These are phyloP conservation scores for Chenopodium suecicum DNA, from an alignment of 148 eudicot genomes.

Conservation along the genomic window DNA sequence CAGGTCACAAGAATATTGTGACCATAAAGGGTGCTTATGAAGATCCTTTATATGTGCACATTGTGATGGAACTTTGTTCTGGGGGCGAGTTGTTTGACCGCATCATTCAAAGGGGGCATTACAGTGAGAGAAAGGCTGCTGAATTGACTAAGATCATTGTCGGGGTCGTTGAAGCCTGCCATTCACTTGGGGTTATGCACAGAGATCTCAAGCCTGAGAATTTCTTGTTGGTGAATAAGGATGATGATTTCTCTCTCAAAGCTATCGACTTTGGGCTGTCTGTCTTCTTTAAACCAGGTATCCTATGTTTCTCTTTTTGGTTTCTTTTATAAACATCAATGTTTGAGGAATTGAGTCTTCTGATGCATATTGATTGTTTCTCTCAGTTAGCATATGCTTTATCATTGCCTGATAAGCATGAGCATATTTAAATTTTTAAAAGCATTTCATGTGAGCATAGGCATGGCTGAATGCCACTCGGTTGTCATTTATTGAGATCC, in stretches of 20 bases:
- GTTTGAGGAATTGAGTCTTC: background rate
- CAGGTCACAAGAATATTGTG: conserved; percentile 87
- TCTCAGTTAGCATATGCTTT: conserved; percentile 2
- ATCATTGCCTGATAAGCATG: too few relatives aligned
- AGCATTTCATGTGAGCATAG: background rate
- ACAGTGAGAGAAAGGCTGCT: conserved; percentile 90
- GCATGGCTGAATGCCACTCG: background rate
- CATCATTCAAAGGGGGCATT: conserved; percentile 88
- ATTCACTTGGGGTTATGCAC: conserved; percentile 94
- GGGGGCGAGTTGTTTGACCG: conserved; percentile 97
- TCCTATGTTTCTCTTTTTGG: background rate
- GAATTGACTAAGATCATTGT: conserved; percentile 86
- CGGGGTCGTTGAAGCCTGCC: conserved; percentile 95
- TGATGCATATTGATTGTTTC: conserved; percentile 11
- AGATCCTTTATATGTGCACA: conserved; percentile 83
- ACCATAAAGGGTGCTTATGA: conserved; percentile 90
- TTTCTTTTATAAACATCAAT: background rate
- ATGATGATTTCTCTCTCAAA: conserved; percentile 93
- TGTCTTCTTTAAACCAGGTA: conserved; percentile 98
- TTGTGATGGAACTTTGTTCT: conserved; percentile 86
- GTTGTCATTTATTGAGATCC: background rate
- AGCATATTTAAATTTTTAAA: too few relatives aligned
- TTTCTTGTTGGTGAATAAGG: conserved; percentile 80
- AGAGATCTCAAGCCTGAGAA: conserved; percentile 96
- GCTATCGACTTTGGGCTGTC: conserved; percentile 96